These are phyloP conservation scores for Pezizomycotina sp. DNA, from an alignment of 2,329 filamentous ascomycete species.

Conservation along the genomic window DNA sequence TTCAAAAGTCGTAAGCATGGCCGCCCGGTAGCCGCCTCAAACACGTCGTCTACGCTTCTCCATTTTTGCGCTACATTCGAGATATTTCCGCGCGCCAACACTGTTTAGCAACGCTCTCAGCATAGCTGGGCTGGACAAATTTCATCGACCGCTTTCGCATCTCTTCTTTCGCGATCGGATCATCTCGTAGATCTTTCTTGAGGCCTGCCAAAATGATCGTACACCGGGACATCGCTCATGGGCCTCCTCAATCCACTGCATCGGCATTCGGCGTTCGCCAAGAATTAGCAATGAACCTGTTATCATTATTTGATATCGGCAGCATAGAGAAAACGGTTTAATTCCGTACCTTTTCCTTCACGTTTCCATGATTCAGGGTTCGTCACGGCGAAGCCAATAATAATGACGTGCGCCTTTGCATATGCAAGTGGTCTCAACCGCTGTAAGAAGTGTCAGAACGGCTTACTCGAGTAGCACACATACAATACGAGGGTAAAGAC, in stretches of 20 bases:
- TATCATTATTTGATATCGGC: slow-evolving; percentile 5
- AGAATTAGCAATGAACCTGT: too few relatives aligned
- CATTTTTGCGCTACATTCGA: slow-evolving; percentile 87
- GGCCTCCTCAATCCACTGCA: slow-evolving; percentile 87
- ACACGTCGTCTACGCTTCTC: slow-evolving; percentile 95
- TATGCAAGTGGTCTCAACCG: slow-evolving; percentile 86
- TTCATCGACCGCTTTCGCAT: slow-evolving; percentile 88
- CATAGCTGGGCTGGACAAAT: slow-evolving; percentile 72
- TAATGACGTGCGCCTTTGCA: slow-evolving; percentile 88
- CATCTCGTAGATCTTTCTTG: slow-evolving; percentile 93
- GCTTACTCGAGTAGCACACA: background rate
- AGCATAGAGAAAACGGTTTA: slow-evolving; percentile 1
- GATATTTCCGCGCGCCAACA: slow-evolving; percentile 86
- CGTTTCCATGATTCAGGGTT: slow-evolving; percentile 91
- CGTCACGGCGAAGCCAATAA: slow-evolving; percentile 91
- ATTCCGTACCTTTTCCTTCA: slow-evolving; percentile 71
- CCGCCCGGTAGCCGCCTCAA: slow-evolving; percentile 90
- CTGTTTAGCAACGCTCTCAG: slow-evolving; percentile 64
- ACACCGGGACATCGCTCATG: slow-evolving; percentile 79
- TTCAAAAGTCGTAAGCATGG: slow-evolving; percentile 70
- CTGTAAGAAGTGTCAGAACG: slow-evolving; percentile 20
- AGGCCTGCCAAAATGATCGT: slow-evolving; percentile 86
- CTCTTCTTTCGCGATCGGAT: slow-evolving; percentile 85
- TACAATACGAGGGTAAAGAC: background rate
- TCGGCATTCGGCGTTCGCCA: slow-evolving; percentile 20